phyloP scores from a whole-genome alignment of 2,329 filamentous ascomycete genomes.

The Madurella fahalii region DNA sequence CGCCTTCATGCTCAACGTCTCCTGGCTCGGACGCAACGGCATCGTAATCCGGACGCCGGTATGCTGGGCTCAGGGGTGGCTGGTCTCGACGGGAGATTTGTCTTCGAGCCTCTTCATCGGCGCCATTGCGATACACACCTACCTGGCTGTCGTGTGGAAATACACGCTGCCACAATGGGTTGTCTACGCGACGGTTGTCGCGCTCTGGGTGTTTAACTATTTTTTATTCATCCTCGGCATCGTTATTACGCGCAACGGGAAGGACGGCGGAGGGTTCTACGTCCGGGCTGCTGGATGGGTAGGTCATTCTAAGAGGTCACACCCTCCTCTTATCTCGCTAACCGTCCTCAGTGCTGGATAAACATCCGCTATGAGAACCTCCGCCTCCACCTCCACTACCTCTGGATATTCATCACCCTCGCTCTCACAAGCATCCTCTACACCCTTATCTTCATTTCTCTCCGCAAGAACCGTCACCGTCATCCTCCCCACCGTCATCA shows the following conservation, averaged over 20 bases:
- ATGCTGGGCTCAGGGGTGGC: conserved; percentile 53
- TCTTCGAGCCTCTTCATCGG: conserved; percentile 56
- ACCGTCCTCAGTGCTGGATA: conserved; percentile 57
- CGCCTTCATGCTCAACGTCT: conserved; percentile 52
- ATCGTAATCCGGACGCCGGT: conserved; percentile 45
- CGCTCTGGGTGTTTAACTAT: conserved; percentile 49
- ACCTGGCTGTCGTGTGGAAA: conserved; percentile 48
- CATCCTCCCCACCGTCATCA: not conserved
- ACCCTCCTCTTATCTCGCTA: not conserved
- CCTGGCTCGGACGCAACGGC: conserved; percentile 45
- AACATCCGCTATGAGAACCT: conserved; percentile 47
- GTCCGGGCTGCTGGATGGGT: conserved; percentile 53
- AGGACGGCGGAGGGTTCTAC: conserved; percentile 37
- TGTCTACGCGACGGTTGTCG: conserved; percentile 41
- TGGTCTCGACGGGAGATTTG: conserved; percentile 55
- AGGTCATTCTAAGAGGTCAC: conserved; percentile 12
- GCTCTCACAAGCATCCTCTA: conserved; percentile 35
- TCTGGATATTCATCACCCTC: conserved; percentile 54
- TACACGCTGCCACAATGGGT: conserved; percentile 41
- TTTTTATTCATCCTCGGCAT: conserved; percentile 41
- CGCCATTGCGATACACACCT: conserved; percentile 55
- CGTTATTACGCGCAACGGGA: conserved; percentile 26
- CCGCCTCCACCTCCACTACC: conserved; percentile 57
- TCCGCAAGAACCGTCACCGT: conserved; percentile 24
- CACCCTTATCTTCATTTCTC: conserved; percentile 34